Conservation (phyloP, 176 grass and related monocot genomes). For the Eragrostis nindensis region DNA sequence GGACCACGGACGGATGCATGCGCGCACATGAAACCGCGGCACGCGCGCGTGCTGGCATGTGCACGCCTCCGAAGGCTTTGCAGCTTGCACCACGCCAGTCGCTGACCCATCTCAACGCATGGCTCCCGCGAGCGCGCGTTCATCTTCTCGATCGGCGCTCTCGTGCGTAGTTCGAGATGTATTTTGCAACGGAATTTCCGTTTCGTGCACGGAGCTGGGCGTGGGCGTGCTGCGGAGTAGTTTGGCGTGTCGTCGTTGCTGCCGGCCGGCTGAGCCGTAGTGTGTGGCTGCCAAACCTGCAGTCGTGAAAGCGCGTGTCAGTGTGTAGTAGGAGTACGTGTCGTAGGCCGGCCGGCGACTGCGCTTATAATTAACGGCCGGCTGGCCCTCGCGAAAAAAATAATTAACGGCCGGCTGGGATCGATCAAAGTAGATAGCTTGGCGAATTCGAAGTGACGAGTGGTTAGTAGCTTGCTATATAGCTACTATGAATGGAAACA, state of each 20-base stretch:
- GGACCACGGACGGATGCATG: conserved; percentile 15
- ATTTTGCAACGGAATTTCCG: neutral
- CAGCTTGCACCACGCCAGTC: neutral
- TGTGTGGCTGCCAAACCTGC: too few relatives aligned
- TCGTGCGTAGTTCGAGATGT: neutral
- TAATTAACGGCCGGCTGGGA: too few relatives aligned
- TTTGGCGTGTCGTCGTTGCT: neutral
- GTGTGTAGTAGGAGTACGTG: too few relatives aligned
- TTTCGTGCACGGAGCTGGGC: neutral
- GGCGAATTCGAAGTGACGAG: neutral
- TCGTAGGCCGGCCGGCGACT: too few relatives aligned
- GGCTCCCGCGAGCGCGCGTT: neutral
- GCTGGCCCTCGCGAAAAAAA: neutral
- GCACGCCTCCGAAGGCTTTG: neutral
- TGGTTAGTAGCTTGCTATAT: neutral
- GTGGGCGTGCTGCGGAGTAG: neutral
- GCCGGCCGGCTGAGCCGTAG: neutral
- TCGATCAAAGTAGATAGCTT: too few relatives aligned
- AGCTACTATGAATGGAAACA: neutral
- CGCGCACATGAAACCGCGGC: conserved; percentile 36
- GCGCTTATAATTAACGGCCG: neutral
- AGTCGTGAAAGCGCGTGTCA: too few relatives aligned
- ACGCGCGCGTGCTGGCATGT: conserved; percentile 29
- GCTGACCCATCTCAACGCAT: neutral
- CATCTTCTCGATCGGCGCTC: neutral